A percentile compares a stretch with the other conserved stretches of the same genome.
Evolutionary conservation across 2,329 filamentous ascomycete genomes (phyloP).

Genomic region (Exserohilum turcica): DNA sequence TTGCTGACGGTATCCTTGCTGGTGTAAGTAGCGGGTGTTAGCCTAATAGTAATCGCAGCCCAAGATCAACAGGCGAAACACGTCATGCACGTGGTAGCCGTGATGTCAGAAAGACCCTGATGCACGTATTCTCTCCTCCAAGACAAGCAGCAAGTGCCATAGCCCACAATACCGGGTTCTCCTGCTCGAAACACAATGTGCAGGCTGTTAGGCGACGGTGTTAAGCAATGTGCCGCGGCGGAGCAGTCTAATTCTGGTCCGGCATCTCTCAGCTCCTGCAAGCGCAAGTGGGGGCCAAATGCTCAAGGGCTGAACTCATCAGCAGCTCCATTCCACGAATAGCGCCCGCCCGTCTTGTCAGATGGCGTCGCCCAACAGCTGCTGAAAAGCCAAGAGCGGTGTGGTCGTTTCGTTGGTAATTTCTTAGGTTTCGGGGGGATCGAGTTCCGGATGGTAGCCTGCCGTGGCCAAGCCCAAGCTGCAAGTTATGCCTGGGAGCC

Average conservation of each 20-base stretch:
- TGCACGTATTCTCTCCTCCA: constrained; percentile 1
- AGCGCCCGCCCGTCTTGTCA: not conserved
- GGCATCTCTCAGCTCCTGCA: constrained; percentile 17
- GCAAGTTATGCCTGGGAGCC: constrained; percentile 1
- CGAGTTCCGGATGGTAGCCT: constrained; percentile 1
- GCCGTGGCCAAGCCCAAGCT: constrained; percentile 8
- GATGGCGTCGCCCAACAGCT: not conserved
- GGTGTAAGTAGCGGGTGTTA: constrained; percentile 15
- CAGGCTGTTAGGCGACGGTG: not conserved
- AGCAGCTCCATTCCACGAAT: not conserved
- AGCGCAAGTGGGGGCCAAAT: constrained; percentile 9
- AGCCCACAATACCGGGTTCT: not conserved
- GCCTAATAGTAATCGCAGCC: constrained; percentile 15
- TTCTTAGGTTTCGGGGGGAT: constrained; percentile 5
- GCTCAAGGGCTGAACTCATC: not conserved
- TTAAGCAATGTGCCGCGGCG: constrained; percentile 14
- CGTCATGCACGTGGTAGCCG: constrained; percentile 35
- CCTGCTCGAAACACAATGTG: not conserved
- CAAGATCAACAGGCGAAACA: constrained; percentile 19
- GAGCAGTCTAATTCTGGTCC: constrained; percentile 22
- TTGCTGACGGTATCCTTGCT: constrained; percentile 17
- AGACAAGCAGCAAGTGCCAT: not conserved
- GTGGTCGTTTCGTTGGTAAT: not conserved
- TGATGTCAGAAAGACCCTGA: constrained; percentile 27
- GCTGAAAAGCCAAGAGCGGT: not conserved